Conservation (phyloP, 2,329 filamentous ascomycete species). For the Colletotrichum theobromicola region DNA sequence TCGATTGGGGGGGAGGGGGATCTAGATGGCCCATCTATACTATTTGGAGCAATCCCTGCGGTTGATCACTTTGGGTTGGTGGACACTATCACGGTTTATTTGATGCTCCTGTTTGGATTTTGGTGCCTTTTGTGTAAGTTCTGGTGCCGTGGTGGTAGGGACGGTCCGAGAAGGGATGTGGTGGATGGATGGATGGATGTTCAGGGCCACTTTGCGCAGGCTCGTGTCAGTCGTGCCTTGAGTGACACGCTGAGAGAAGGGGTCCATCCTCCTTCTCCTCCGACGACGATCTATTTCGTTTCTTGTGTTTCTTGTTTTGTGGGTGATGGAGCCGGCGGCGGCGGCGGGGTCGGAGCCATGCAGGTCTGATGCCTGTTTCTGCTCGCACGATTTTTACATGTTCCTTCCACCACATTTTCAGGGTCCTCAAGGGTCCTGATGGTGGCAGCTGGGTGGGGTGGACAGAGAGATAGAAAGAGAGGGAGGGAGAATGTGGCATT, state of each 20-base stretch:
- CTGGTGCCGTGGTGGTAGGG: background rate
- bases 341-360: background rate
- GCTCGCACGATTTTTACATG: background rate
- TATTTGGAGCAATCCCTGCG: background rate
- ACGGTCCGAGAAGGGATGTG: background rate
- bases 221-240: background rate
- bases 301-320: background rate
- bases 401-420: background rate
- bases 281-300: background rate
- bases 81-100: background rate
- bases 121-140: background rate
- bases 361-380: background rate
- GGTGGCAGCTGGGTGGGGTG: too few relatives aligned
- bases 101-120: background rate
- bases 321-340: background rate
- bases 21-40: background rate
- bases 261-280: background rate
- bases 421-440: background rate
- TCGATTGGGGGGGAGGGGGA: too few relatives aligned
- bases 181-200: background rate
- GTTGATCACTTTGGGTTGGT: background rate
- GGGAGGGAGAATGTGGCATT: background rate
- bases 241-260: background rate
- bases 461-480: too few relatives aligned
- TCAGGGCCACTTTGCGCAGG: background rate